Conservation (phyloP, 1,284 basidiomycete species). For the Caloboletus firmus region DNA sequence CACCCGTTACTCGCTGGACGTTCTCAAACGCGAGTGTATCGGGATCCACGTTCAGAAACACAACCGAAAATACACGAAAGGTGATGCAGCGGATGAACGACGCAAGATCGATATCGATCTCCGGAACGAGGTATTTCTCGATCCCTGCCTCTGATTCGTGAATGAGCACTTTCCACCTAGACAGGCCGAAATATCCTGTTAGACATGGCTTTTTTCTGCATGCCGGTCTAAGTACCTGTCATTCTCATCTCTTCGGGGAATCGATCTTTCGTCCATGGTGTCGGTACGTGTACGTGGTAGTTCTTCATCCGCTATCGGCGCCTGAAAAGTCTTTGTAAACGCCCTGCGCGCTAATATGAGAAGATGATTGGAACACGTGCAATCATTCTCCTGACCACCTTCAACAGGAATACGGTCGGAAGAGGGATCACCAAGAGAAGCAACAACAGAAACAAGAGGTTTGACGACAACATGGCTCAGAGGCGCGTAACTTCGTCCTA, state of each 20-base stretch:
- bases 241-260: constrained; percentile 34
- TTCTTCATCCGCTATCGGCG: constrained; percentile 9
- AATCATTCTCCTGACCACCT: constrained; percentile 3
- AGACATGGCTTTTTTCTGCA: neutral
- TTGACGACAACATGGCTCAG: constrained; percentile 10
- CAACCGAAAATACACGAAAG: constrained; percentile 42
- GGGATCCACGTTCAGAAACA: constrained; percentile 41
- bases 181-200: constrained; percentile 25
- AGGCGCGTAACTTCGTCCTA: constrained; percentile 1
- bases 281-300: too few relatives aligned
- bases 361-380: constrained; percentile 18
- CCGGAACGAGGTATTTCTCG: constrained; percentile 13
- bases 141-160: constrained; percentile 35
- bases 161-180: constrained; percentile 25
- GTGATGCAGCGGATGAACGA: constrained; percentile 44
- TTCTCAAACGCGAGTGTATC: constrained; percentile 33
- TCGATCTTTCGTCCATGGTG: constrained; percentile 43
- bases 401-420: neutral
- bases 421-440: constrained; percentile 12
- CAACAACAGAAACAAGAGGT: constrained; percentile 21
- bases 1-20: constrained; percentile 34
- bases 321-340: constrained; percentile 3
- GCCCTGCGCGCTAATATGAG: constrained; percentile 8
- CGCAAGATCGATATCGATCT: constrained; percentile 35
- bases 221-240: constrained; percentile 18